Percentiles rank a stretch among this genome's conserved stretches.
Conservation (phyloP, 495 filamentous ascomycete genomes). For the Penicillium taxi region DNA sequence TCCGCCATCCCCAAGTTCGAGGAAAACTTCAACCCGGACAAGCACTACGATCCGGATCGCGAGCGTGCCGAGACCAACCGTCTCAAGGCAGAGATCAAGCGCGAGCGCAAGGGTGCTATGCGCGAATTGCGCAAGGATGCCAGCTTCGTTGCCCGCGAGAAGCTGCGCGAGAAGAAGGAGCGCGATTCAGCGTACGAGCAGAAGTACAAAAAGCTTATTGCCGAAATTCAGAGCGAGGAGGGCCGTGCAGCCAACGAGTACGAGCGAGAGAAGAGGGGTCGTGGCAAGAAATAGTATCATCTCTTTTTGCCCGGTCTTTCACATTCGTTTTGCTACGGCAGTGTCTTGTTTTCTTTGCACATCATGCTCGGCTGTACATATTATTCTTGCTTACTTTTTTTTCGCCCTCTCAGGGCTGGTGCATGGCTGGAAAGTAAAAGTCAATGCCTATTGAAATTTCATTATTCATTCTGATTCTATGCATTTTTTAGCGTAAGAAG, state of each 20-base stretch:
- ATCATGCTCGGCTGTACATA: conserved; percentile 11
- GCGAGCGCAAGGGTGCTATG: conserved; percentile 90
- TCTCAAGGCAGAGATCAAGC: conserved; percentile 82
- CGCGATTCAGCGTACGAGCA: conserved; percentile 82
- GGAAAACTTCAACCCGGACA: conserved; percentile 85
- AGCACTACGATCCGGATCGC: conserved; percentile 89
- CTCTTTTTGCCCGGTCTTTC: not conserved
- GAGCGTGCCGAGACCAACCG: conserved; percentile 76
- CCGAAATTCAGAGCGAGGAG: conserved; percentile 92
- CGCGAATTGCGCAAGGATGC: conserved; percentile 91
- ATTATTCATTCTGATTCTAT: not conserved
- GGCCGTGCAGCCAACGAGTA: conserved; percentile 79
- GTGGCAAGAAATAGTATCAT: conserved; percentile 47
- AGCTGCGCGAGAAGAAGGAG: conserved; percentile 84
- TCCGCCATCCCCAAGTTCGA: conserved; percentile 92
- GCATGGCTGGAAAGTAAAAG: conserved; percentile 25
- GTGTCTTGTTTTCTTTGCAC: conserved; percentile 11
- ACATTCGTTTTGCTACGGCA: conserved; percentile 3
- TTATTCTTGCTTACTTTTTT: conserved; percentile 21
- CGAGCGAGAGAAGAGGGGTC: conserved; percentile 70
- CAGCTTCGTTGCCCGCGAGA: conserved; percentile 82
- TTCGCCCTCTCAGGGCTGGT: conserved; percentile 12
- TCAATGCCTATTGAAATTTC: conserved; percentile 4
- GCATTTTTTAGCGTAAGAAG: too few relatives aligned
- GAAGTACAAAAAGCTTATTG: conserved; percentile 86